Percentiles rank a stretch among this genome's conserved stretches.
Conservation (phyloP, 805 yeast genomes). For the Yarrowia osloensis region DNA sequence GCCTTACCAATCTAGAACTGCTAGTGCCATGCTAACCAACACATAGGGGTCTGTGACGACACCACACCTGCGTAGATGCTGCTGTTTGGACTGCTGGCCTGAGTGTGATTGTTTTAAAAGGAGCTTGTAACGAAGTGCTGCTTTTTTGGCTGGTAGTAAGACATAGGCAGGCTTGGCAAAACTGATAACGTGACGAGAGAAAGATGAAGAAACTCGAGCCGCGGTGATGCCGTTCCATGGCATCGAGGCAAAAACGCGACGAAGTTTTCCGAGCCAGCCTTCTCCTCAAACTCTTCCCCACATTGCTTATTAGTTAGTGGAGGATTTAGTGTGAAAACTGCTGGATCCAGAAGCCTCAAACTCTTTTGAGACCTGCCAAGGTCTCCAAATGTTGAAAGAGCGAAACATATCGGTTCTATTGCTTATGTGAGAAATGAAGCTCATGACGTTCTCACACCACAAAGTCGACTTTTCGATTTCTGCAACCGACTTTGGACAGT, state of each 20-base stretch:
- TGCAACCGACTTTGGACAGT: background rate
- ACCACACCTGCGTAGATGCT: background rate
- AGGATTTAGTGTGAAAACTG: background rate
- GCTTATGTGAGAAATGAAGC: background rate
- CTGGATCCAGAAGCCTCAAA: background rate
- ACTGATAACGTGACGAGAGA: background rate
- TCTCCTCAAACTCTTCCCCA: conserved; percentile 1
- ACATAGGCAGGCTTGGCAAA: background rate
- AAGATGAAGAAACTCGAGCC: background rate
- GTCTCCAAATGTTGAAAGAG: no score
- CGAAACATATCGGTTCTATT: background rate
- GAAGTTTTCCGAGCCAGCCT: background rate
- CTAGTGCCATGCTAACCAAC: background rate
- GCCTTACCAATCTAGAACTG: background rate
- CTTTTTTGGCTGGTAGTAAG: background rate
- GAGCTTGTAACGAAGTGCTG: background rate
- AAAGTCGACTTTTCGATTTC: background rate
- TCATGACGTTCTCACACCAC: background rate
- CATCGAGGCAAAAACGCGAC: background rate
- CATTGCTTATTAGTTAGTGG: background rate
- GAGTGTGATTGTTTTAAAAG: background rate
- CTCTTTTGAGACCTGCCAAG: no score
- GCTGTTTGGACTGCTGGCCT: background rate
- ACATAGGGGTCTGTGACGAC: background rate
- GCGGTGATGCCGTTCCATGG: background rate